Percentiles rank a stretch among this genome's conserved stretches.
phyloP scores from a whole-genome alignment of 371 early-diverging fungal genomes.

The Actinomortierella ambigua region DNA sequence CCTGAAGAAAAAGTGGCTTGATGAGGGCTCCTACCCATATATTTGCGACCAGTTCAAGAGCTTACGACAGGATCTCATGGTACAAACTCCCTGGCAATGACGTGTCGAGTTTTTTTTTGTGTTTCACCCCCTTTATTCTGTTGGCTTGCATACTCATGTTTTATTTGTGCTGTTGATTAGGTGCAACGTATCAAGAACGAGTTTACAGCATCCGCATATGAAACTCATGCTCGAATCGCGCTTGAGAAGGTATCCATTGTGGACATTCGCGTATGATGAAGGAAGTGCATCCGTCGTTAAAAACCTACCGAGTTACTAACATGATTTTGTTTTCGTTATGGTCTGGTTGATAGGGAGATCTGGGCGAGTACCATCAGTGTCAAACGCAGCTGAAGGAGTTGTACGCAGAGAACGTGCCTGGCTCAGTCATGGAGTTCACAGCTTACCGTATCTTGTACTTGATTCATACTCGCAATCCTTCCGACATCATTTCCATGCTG shows the following conservation, averaged over 20 bases:
- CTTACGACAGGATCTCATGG: conserved; percentile 94
- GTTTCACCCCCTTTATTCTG: neutral
- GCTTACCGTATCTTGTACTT: conserved; percentile 93
- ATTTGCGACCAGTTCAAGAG: conserved; percentile 96
- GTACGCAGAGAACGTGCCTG: conserved; percentile 71
- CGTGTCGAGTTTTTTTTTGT: conserved; percentile 7
- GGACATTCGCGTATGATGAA: neutral
- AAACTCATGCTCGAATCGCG: conserved; percentile 92
- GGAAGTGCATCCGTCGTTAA: neutral
- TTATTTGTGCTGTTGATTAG: conserved; percentile 34
- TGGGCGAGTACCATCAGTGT: conserved; percentile 97
- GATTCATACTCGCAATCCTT: conserved; percentile 83
- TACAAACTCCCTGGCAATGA: conserved; percentile 30
- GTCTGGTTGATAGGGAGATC: conserved; percentile 68
- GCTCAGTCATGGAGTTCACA: conserved; percentile 82
- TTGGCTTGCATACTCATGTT: neutral
- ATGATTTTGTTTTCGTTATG: neutral
- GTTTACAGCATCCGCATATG: conserved; percentile 94
- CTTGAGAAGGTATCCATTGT: conserved; percentile 73
- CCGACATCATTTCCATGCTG: conserved; percentile 79
- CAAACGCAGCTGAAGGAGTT: conserved; percentile 91
- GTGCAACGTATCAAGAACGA: conserved; percentile 91
- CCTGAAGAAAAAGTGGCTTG: conserved; percentile 77
- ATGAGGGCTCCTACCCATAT: conserved; percentile 84
- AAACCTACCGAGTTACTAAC: too few species aligned